Percentiles rank a stretch among this genome's conserved stretches.
phyloP scores from a whole-genome alignment of 1,139 yeast genomes.

The Kodamaea derodonti region DNA sequence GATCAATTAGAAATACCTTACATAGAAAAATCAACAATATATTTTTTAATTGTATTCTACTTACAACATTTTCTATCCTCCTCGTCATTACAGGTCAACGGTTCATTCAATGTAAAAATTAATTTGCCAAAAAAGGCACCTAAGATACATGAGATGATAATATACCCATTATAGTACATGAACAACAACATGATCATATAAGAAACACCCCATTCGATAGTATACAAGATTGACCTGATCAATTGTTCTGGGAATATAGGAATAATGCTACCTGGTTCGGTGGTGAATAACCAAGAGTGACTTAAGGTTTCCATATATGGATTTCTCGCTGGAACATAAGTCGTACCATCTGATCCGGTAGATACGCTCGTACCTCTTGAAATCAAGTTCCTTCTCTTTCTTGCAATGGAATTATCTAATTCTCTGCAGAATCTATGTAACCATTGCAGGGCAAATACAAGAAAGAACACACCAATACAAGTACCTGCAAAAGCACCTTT shows the following conservation, averaged over 20 bases:
- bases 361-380: not conserved
- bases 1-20: too few relatives aligned
- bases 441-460: constrained; percentile 57
- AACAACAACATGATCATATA: constrained; percentile 66
- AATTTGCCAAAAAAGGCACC: constrained; percentile 62
- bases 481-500: constrained; percentile 66
- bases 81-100: constrained; percentile 24
- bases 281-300: constrained; percentile 36
- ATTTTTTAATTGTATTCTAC: too few relatives aligned
- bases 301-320: constrained; percentile 25
- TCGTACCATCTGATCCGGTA: too few relatives aligned
- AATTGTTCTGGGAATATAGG: constrained; percentile 49
- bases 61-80: constrained; percentile 20
- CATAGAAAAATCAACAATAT: too few relatives aligned
- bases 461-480: constrained; percentile 59
- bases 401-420: constrained; percentile 41
- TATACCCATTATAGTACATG: constrained; percentile 72
- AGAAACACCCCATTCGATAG: constrained; percentile 59
- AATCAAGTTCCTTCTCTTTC: constrained; percentile 6
- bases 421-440: constrained; percentile 54
- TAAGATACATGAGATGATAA: constrained; percentile 57
- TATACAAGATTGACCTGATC: constrained; percentile 45
- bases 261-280: constrained; percentile 13
- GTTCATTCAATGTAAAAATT: constrained; percentile 43
- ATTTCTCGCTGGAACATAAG: constrained; percentile 4